Evolutionary conservation across 2,329 filamentous ascomycete species (phyloP).

Genomic region (Fusarium mangiferae): DNA sequence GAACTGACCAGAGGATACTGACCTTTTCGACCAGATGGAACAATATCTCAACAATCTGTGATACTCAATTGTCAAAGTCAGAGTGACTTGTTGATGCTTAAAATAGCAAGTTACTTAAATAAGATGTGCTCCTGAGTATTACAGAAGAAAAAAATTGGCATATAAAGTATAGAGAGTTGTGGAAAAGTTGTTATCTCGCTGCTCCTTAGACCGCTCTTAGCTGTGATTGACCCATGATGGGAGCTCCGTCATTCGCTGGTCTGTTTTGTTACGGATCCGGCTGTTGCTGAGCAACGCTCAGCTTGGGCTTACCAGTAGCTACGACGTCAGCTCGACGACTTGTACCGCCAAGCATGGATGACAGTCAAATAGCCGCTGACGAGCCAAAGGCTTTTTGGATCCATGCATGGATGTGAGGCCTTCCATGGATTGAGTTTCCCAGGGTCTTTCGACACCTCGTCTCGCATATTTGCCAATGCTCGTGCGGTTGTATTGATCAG

Average conservation of each 20-base stretch:
- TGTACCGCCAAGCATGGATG: background rate
- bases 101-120: background rate
- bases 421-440: background rate
- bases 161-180: background rate
- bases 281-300: slow-evolving; percentile 42
- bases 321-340: slow-evolving; percentile 14
- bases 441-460: background rate
- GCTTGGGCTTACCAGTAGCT: slow-evolving; percentile 15
- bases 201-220: slow-evolving; percentile 10
- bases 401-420: background rate
- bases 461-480: background rate
- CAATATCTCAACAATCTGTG: slow-evolving; percentile 11
- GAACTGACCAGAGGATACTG: slow-evolving; percentile 9
- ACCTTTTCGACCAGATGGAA: slow-evolving; percentile 18
- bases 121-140: background rate
- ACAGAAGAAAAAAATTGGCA: background rate
- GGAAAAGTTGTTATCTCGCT: background rate
- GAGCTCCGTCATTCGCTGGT: slow-evolving; percentile 36
- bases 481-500: background rate
- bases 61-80: background rate
- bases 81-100: background rate
- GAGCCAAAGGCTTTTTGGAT: background rate
- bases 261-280: slow-evolving; percentile 39
- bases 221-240: slow-evolving; percentile 17
- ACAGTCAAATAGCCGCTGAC: background rate